Conservation (phyloP, 2,329 filamentous ascomycete genomes). For the Alternaria viburni region DNA sequence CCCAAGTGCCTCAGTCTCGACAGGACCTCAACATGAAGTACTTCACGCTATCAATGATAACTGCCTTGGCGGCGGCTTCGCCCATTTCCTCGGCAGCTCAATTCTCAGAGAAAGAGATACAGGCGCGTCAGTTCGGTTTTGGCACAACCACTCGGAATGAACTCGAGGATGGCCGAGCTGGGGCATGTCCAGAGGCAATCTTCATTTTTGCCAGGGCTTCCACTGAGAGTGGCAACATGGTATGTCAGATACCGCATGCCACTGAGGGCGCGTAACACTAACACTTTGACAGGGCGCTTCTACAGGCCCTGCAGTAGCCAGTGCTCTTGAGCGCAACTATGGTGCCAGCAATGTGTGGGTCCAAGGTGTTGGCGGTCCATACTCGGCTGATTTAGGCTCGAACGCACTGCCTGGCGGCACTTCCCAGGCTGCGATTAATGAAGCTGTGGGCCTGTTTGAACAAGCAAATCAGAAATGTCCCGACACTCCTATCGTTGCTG, state of each 20-base stretch:
- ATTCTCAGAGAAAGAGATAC: constrained; percentile 11
- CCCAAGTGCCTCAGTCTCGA: not conserved
- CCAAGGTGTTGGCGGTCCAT: constrained; percentile 45
- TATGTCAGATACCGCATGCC: constrained; percentile 6
- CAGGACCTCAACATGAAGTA: constrained; percentile 29
- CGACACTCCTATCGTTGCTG: constrained; percentile 45
- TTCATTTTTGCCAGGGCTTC: constrained; percentile 38
- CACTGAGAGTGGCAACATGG: constrained; percentile 37
- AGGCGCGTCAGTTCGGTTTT: constrained; percentile 21
- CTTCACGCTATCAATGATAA: constrained; percentile 19
- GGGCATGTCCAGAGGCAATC: constrained; percentile 32
- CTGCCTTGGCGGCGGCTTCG: constrained; percentile 16
- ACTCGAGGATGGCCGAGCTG: constrained; percentile 26
- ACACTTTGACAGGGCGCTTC: constrained; percentile 20
- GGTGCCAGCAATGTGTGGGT: constrained; percentile 34
- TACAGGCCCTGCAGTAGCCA: constrained; percentile 27
- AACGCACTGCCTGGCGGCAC: constrained; percentile 45
- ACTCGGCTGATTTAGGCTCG: constrained; percentile 42
- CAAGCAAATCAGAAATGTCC: constrained; percentile 49
- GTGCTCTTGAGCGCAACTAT: constrained; percentile 29
- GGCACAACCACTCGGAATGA: constrained; percentile 22
- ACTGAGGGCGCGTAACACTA: not conserved
- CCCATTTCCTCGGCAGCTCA: constrained; percentile 16
- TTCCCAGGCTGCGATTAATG: constrained; percentile 38
- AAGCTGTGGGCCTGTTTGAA: constrained; percentile 46